Conservation (phyloP, 345 rosid species). For the Eucalyptus erythrocorys region DNA sequence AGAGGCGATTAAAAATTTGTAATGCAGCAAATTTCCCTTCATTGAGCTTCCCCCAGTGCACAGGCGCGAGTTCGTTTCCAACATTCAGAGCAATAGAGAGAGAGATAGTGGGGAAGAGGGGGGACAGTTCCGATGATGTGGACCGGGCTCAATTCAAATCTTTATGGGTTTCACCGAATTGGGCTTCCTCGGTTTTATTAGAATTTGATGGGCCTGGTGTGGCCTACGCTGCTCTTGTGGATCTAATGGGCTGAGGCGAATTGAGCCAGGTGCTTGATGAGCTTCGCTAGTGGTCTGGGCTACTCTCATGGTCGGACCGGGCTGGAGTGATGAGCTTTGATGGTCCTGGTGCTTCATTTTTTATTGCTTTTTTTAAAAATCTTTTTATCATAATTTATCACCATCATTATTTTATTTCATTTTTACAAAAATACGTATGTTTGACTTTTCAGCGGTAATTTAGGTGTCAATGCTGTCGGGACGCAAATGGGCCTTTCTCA, state of each 20-base stretch:
- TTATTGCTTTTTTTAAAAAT: too few relatives aligned
- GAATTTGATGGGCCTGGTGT: neutral
- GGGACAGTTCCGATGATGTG: neutral
- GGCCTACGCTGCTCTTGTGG: neutral
- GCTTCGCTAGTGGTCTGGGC: neutral
- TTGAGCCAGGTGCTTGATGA: neutral
- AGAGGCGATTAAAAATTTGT: too few relatives aligned
- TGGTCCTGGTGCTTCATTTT: neutral
- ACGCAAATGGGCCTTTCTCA: too few relatives aligned
- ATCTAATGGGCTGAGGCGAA: neutral
- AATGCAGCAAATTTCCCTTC: too few relatives aligned
- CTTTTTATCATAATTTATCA: neutral
- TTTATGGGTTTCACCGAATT: neutral
- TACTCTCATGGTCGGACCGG: neutral
- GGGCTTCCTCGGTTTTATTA: neutral
- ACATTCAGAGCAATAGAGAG: neutral
- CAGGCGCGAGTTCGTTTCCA: neutral
- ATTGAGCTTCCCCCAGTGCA: too few relatives aligned
- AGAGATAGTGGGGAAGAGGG: neutral
- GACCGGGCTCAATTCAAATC: neutral
- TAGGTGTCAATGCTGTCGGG: neutral
- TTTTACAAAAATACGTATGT: too few relatives aligned
- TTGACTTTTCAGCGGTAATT: neutral
- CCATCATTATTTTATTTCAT: too few relatives aligned
- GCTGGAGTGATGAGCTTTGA: neutral